phyloP scores from a whole-genome alignment of 2,329 filamentous ascomycete genomes.

The Exophiala calicioides region DNA sequence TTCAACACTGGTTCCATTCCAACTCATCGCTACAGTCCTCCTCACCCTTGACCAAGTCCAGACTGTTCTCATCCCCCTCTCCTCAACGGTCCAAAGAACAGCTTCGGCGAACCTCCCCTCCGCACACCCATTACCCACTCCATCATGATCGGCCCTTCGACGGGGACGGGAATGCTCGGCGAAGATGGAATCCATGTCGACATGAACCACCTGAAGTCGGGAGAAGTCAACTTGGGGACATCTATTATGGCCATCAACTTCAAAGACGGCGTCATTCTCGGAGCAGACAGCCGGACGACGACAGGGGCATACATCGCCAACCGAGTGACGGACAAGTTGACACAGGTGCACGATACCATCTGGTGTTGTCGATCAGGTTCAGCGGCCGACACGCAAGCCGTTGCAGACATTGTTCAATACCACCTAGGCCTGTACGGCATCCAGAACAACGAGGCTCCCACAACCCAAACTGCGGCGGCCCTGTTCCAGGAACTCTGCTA shows the following conservation, averaged over 20 bases:
- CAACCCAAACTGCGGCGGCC: constrained; percentile 90
- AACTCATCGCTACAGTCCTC: constrained; percentile 1
- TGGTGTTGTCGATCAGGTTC: constrained; percentile 99
- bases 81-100: too few relatives aligned
- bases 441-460: constrained; percentile 84
- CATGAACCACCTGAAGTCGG: constrained; percentile 98
- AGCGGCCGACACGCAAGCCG: constrained; percentile 94
- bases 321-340: constrained; percentile 98
- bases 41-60: too few relatives aligned
- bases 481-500: constrained; percentile 99
- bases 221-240: constrained; percentile 97
- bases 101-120: neutral
- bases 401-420: constrained; percentile 97
- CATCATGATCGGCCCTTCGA: constrained; percentile 45
- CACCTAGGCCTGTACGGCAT: constrained; percentile 91
- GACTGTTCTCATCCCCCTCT: too few relatives aligned
- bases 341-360: constrained; percentile 96
- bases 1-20: neutral
- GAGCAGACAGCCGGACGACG: constrained; percentile 95
- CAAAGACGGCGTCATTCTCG: constrained; percentile 95
- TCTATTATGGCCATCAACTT: constrained; percentile 99
- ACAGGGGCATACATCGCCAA: constrained; percentile 98
- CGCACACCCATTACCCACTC: neutral
- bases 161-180: constrained; percentile 47
- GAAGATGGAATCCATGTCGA: constrained; percentile 97